Conservation (phyloP, 1,139 yeast species). For the Saccharomyces hybrid region DNA sequence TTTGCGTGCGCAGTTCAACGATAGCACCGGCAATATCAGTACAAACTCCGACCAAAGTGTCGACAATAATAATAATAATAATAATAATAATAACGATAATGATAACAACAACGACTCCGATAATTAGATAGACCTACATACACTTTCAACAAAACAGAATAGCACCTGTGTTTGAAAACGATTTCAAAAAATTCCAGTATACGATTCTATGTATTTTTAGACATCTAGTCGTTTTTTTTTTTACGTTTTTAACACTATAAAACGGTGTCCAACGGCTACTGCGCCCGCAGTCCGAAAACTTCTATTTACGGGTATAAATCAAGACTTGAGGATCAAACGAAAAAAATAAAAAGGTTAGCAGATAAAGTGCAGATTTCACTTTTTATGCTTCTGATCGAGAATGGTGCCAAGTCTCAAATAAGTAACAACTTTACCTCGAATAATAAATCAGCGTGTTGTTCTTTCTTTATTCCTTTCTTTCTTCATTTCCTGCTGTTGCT, state of each 20-base stretch:
- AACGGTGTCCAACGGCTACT: background rate
- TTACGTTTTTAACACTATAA: conserved; percentile 4
- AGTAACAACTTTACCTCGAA: background rate
- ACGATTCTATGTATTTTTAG: background rate
- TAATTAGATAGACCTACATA: background rate
- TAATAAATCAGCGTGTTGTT: background rate
- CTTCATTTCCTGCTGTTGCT: background rate
- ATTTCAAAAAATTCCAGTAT: too few species aligned
- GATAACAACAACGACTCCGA: background rate
- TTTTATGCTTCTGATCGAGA: background rate
- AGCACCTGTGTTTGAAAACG: background rate
- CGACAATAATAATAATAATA: background rate
- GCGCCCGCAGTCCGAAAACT: background rate
- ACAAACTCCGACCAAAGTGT: background rate
- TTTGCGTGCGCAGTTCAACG: background rate
- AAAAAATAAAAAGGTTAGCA: background rate
- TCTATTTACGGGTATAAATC: conserved; percentile 1
- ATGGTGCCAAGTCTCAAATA: background rate
- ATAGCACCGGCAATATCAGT: background rate
- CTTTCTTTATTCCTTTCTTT: background rate
- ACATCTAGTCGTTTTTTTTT: background rate
- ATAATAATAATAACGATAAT: background rate
- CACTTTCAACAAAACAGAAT: background rate
- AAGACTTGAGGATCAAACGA: background rate
- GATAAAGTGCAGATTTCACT: background rate